Evolutionary conservation across 176 grass and related monocot species (phyloP).

Genomic region (Echinochloa phyllopogon): DNA sequence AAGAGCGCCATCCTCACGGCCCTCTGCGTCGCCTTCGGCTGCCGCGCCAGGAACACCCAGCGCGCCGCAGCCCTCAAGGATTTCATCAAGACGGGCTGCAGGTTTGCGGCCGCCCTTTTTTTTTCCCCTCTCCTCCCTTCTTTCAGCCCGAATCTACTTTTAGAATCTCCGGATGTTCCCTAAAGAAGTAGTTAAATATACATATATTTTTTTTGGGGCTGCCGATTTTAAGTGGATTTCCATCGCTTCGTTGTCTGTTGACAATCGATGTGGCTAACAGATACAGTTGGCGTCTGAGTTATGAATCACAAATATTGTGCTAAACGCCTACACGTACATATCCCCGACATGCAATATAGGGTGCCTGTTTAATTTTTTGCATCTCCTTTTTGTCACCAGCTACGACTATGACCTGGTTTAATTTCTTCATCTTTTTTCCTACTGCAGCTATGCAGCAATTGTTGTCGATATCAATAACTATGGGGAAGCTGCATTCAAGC

Average conservation of each 20-base stretch:
- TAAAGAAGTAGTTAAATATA: no score
- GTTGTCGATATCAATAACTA: conserved; percentile 80
- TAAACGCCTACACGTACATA: not conserved
- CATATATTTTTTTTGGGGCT: not conserved
- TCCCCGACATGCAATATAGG: not conserved
- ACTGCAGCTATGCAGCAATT: conserved; percentile 75
- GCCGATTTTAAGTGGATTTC: not conserved
- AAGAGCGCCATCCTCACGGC: conserved; percentile 95
- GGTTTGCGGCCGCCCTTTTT: conserved; percentile 44
- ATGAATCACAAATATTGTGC: not conserved
- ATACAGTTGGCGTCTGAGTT: not conserved
- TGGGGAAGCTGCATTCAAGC: conserved; percentile 91
- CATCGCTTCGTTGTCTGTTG: not conserved
- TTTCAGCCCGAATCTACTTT: not conserved
- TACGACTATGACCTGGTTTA: conserved; percentile 33
- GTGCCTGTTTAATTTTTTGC: conserved; percentile 15
- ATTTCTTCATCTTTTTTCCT: conserved; percentile 29
- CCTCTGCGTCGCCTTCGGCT: conserved; percentile 88
- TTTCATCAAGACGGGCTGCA: conserved; percentile 94
- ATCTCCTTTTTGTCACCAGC: conserved; percentile 12
- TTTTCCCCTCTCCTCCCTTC: not conserved
- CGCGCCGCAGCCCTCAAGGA: conserved; percentile 78
- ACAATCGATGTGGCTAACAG: not conserved
- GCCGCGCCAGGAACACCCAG: conserved; percentile 83
- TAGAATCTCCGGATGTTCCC: no score